These are phyloP conservation scores for Pleurotus cornucopiae DNA, from an alignment of 768 basidiomycete genomes.

Conservation along the genomic window DNA sequence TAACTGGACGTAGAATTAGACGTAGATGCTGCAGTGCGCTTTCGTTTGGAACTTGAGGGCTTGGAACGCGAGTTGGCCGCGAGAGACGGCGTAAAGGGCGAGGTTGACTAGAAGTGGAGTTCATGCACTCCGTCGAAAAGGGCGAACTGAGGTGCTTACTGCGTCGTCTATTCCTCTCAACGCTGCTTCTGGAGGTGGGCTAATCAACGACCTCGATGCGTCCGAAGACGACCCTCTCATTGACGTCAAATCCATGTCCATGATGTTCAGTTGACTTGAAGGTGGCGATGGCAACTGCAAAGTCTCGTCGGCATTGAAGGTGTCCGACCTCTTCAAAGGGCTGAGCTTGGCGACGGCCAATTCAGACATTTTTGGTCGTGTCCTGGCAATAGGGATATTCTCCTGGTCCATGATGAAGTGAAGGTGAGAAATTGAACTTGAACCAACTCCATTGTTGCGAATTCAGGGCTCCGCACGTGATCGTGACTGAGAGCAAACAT, in stretches of 20 bases:
- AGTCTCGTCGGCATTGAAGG: conserved; percentile 3
- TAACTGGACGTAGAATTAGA: conserved; percentile 14
- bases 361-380: neutral
- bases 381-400: neutral
- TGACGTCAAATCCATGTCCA: conserved; percentile 3
- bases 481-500: neutral
- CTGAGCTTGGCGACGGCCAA: neutral
- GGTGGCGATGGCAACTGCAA: conserved; percentile 3
- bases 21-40: conserved; percentile 23
- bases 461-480: neutral
- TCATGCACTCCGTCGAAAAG: conserved; percentile 9
- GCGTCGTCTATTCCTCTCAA: conserved; percentile 19
- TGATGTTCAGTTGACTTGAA: neutral
- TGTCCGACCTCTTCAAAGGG: neutral
- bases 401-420: conserved; percentile 3
- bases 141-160: conserved; percentile 16
- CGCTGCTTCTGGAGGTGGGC: conserved; percentile 61
- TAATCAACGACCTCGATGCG: conserved; percentile 36
- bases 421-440: neutral
- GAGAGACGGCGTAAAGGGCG: conserved; percentile 20
- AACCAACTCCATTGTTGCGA: neutral
- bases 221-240: conserved; percentile 10
- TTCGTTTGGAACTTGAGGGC: conserved; percentile 31
- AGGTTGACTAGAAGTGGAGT: conserved; percentile 10
- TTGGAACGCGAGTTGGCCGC: conserved; percentile 15